Conservation (phyloP, 2,329 filamentous ascomycete genomes). For the Aspergillus amoenus region DNA sequence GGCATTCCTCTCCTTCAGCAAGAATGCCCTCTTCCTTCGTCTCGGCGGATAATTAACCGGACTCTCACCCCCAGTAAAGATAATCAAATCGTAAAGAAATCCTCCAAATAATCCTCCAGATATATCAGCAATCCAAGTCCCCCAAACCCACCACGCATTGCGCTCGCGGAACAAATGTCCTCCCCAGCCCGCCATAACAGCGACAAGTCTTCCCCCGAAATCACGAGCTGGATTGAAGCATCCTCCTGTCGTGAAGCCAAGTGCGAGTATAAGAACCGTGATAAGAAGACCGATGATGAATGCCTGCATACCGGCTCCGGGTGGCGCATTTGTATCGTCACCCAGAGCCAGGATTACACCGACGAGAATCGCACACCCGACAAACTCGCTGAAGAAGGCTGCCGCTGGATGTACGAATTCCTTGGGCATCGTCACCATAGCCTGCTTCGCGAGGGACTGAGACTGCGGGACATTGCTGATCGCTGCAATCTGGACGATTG, state of each 20-base stretch:
- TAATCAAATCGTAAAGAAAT: slow-evolving; percentile 35
- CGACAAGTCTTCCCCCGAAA: slow-evolving; percentile 35
- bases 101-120: slow-evolving; percentile 33
- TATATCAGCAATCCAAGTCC: slow-evolving; percentile 35
- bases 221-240: slow-evolving; percentile 39
- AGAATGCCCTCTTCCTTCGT: slow-evolving; percentile 35
- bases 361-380: slow-evolving; percentile 32
- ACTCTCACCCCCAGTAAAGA: slow-evolving; percentile 41
- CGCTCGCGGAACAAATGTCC: slow-evolving; percentile 23
- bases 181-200: slow-evolving; percentile 34
- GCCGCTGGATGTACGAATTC: slow-evolving; percentile 24
- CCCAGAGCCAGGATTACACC: slow-evolving; percentile 38
- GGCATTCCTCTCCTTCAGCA: slow-evolving; percentile 30
- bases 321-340: slow-evolving; percentile 46
- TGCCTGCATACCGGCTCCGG: slow-evolving; percentile 43
- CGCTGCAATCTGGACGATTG: slow-evolving; percentile 27
- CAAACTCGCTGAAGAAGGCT: slow-evolving; percentile 41
- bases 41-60: slow-evolving; percentile 45
- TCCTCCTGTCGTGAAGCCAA: slow-evolving; percentile 40
- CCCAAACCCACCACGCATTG: slow-evolving; percentile 38
- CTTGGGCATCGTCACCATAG: slow-evolving; percentile 30
- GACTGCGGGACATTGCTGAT: slow-evolving; percentile 20
- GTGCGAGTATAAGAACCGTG: slow-evolving; percentile 11
- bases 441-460: slow-evolving; percentile 17
- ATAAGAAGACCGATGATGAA: slow-evolving; percentile 26